phyloP scores from a whole-genome alignment of 2,329 filamentous ascomycete genomes.

The Allantophomopsis lycopodina region DNA sequence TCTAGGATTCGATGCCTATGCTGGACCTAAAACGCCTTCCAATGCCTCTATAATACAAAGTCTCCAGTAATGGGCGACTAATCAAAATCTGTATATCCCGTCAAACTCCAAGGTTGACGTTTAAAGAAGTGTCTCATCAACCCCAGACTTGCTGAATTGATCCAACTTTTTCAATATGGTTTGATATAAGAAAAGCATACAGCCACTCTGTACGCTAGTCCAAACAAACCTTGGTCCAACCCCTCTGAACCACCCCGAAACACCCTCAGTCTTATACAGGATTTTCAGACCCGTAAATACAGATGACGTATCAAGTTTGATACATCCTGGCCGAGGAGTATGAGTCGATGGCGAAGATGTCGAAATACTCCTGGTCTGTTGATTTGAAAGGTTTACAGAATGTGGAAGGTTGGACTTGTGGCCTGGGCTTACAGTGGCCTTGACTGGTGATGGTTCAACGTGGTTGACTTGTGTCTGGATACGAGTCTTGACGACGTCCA shows the following conservation, averaged over 20 bases:
- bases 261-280: constrained; percentile 81
- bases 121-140: too few relatives aligned
- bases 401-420: constrained; percentile 5
- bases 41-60: not conserved
- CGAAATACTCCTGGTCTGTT: constrained; percentile 63
- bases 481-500: constrained; percentile 94
- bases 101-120: too few relatives aligned
- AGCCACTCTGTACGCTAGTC: constrained; percentile 95
- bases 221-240: constrained; percentile 87
- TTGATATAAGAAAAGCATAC: constrained; percentile 94
- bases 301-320: constrained; percentile 77
- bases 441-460: constrained; percentile 14
- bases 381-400: constrained; percentile 18
- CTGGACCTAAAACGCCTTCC: not conserved
- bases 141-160: too few relatives aligned
- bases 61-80: too few relatives aligned
- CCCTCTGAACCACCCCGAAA: constrained; percentile 85
- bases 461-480: constrained; percentile 79
- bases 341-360: constrained; percentile 83
- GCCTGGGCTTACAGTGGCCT: constrained; percentile 7
- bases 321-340: constrained; percentile 63
- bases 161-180: constrained; percentile 61
- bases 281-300: constrained; percentile 71
- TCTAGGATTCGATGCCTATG: not conserved
- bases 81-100: too few relatives aligned